These are phyloP conservation scores for Penicillium sp. DNA, from an alignment of 2,329 filamentous ascomycete species.

Conservation along the genomic window DNA sequence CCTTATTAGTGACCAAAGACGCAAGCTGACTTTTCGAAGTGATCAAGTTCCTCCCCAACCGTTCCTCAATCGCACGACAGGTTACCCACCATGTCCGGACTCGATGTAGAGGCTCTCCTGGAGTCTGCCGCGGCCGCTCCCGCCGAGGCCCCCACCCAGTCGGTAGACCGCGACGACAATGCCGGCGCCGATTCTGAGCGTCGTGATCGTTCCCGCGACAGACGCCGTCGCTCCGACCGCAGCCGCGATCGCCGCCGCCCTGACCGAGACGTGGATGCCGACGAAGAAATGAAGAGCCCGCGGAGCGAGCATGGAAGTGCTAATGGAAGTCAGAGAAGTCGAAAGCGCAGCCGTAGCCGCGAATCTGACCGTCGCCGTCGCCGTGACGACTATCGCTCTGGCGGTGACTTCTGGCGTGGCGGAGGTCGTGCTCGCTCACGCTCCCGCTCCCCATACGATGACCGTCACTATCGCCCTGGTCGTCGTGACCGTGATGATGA, in stretches of 20 bases:
- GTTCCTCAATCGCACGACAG: slow-evolving; percentile 16
- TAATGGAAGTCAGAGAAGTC: slow-evolving; percentile 72
- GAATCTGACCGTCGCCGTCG: slow-evolving; percentile 74
- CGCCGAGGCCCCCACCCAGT: slow-evolving; percentile 33
- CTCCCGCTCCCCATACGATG: slow-evolving; percentile 69
- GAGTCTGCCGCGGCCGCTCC: slow-evolving; percentile 73
- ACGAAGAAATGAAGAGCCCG: slow-evolving; percentile 64
- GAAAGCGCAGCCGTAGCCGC: slow-evolving; percentile 75
- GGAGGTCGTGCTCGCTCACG: slow-evolving; percentile 66
- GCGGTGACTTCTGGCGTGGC: slow-evolving; percentile 72
- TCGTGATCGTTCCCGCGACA: slow-evolving; percentile 58
- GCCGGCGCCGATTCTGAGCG: slow-evolving; percentile 59
- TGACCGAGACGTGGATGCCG: slow-evolving; percentile 56
- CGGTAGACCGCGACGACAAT: slow-evolving; percentile 60
- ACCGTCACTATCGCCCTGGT: slow-evolving; percentile 56
- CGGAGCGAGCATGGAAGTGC: slow-evolving; percentile 73
- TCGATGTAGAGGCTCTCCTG: slow-evolving; percentile 87
- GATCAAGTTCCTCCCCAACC: slow-evolving; percentile 35
- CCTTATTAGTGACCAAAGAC: no score
- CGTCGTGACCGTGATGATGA: slow-evolving; percentile 52
- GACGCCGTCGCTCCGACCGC: slow-evolving; percentile 59
- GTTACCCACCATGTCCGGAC: slow-evolving; percentile 60
- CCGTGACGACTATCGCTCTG: slow-evolving; percentile 56
- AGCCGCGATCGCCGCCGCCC: slow-evolving; percentile 56
- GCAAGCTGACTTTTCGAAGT: slow-evolving; percentile 39